These are phyloP conservation scores for Aspergillus ibericus DNA, from an alignment of 2,329 filamentous ascomycete genomes.

Conservation along the genomic window DNA sequence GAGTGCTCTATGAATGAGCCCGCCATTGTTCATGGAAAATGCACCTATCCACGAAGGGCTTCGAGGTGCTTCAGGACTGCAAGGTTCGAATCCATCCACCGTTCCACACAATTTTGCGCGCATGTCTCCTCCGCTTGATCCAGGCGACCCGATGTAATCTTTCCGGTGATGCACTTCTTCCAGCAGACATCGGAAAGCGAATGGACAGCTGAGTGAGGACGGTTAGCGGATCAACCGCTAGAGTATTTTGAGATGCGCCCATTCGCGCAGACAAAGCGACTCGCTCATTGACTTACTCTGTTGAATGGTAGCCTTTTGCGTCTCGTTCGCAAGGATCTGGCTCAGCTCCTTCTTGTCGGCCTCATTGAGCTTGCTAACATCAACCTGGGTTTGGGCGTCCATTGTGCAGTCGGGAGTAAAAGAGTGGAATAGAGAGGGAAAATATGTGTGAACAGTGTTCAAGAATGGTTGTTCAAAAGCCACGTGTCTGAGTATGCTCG, in stretches of 20 bases:
- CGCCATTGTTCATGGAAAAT: not conserved
- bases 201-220: conserved; percentile 57
- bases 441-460: not conserved
- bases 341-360: conserved; percentile 85
- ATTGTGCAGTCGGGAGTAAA: conserved; percentile 24
- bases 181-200: conserved; percentile 78
- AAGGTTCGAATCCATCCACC: conserved; percentile 86
- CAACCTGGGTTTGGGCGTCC: conserved; percentile 48
- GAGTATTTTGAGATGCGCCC: not conserved
- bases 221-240: conserved; percentile 8
- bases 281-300: conserved; percentile 41
- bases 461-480: too few species aligned
- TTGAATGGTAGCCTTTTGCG: conserved; percentile 69
- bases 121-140: conserved; percentile 79
- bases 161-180: conserved; percentile 83
- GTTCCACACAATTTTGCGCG: conserved; percentile 87
- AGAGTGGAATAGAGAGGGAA: not conserved
- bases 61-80: conserved; percentile 84
- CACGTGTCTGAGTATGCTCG: not conserved
- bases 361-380: conserved; percentile 73
- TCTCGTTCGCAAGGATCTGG: conserved; percentile 80
- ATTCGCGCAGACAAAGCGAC: not conserved
- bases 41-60: conserved; percentile 50
- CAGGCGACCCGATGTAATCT: conserved; percentile 69
- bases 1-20: not conserved